Conservation (phyloP, 75 land plant species). For the Pinus taeda region DNA sequence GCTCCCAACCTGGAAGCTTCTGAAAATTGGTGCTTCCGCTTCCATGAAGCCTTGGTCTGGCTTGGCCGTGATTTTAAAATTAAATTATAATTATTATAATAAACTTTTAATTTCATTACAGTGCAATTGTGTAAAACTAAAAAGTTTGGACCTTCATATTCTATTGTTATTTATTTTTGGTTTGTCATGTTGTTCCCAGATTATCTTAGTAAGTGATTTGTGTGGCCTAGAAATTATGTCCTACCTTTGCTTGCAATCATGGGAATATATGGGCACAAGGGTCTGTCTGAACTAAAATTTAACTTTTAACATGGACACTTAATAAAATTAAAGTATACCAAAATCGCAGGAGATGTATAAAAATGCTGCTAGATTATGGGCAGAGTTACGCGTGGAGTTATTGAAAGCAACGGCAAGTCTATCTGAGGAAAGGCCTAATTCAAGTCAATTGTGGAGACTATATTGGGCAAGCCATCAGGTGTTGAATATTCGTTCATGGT, state of each 20-base stretch:
- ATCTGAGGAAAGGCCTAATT: conserved; percentile 61
- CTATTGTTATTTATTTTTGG: not conserved
- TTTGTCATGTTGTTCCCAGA: not conserved
- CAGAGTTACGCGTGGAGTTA: conserved; percentile 75
- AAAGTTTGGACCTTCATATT: not conserved
- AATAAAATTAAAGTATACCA: not conserved
- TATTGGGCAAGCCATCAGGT: conserved; percentile 99
- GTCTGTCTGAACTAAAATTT: not conserved
- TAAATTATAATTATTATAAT: too few species aligned
- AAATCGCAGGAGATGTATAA: conserved; percentile 66
- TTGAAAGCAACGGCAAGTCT: conserved; percentile 68
- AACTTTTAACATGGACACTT: not conserved
- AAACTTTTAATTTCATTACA: too few species aligned
- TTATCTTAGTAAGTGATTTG: not conserved
- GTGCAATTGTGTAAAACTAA: too few species aligned
- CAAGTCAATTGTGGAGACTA: conserved; percentile 78
- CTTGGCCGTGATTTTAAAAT: too few species aligned
- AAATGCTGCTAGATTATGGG: conserved; percentile 88
- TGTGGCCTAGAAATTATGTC: not conserved
- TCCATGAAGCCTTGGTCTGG: too few species aligned
- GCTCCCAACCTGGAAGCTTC: too few species aligned
- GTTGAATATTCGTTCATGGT: not conserved
- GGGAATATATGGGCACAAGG: not conserved
- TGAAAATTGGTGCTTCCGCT: too few species aligned
- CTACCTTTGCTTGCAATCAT: not conserved